Conservation (phyloP, 129 eudicot genomes). For the Flaveria brownii region DNA sequence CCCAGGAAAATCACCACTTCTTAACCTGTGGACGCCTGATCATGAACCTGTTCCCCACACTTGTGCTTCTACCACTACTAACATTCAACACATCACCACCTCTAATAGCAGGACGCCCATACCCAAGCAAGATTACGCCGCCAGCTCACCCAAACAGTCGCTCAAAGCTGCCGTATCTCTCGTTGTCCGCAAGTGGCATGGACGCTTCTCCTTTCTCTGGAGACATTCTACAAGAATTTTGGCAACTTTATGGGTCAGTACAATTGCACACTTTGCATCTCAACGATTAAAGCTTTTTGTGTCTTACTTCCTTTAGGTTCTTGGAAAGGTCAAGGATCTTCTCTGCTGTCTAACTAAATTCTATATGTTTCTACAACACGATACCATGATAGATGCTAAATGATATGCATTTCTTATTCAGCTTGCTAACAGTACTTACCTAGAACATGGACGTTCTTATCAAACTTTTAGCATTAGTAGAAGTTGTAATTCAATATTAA, state of each 20-base stretch:
- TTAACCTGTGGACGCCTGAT: slow-evolving; percentile 50
- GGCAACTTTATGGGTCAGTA: slow-evolving; percentile 85
- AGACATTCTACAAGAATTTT: slow-evolving; percentile 60
- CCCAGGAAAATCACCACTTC: slow-evolving; percentile 41
- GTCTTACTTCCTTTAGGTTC: no score
- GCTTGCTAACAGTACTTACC: no score
- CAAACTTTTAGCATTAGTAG: no score
- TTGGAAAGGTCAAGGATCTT: no score
- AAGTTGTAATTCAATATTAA: no score
- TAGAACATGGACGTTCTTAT: no score
- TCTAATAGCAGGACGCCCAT: slow-evolving; percentile 43
- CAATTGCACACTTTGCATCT: neutral
- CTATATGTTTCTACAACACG: no score
- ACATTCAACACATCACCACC: slow-evolving; percentile 33
- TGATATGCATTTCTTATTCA: no score
- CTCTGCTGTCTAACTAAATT: no score
- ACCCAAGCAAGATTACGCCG: slow-evolving; percentile 46
- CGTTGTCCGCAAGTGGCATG: slow-evolving; percentile 72
- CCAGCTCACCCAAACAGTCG: slow-evolving; percentile 57
- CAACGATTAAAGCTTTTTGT: neutral
- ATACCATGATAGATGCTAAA: no score
- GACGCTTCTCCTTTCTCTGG: slow-evolving; percentile 75
- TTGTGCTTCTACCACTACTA: slow-evolving; percentile 38
- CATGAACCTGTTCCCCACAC: slow-evolving; percentile 49
- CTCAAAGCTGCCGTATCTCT: slow-evolving; percentile 61